Evolutionary conservation across 257 asterid genomes (phyloP).

Genomic region (Nicotiana tabacum): DNA sequence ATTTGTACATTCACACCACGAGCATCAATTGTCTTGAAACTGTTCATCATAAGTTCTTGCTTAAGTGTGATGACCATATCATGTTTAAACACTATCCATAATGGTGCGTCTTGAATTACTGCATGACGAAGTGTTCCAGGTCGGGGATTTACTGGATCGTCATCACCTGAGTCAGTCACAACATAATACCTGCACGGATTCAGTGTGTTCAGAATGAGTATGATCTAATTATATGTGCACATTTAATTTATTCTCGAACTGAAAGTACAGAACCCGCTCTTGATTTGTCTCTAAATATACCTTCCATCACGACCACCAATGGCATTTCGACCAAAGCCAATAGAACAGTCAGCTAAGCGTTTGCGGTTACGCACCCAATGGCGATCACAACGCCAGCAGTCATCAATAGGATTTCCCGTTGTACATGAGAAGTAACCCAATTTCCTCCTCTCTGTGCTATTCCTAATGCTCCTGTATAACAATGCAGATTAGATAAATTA

Average conservation of each 20-base stretch:
- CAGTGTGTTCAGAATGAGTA: too few species aligned
- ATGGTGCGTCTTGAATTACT: constrained; percentile 71
- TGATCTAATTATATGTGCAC: not conserved
- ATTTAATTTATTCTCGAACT: not conserved
- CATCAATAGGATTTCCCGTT: constrained; percentile 81
- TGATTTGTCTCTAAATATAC: not conserved
- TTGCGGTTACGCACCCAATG: constrained; percentile 66
- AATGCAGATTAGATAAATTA: not conserved
- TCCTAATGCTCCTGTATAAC: constrained; percentile 48
- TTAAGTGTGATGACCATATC: constrained; percentile 74
- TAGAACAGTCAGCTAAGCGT: constrained; percentile 72
- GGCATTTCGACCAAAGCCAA: constrained; percentile 86
- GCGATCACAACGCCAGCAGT: constrained; percentile 86
- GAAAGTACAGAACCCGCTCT: not conserved
- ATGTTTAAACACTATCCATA: constrained; percentile 77
- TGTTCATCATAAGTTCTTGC: constrained; percentile 81
- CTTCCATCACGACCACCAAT: constrained; percentile 80
- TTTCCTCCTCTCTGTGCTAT: constrained; percentile 72
- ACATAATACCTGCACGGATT: constrained; percentile 30
- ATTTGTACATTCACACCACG: constrained; percentile 83
- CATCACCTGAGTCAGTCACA: constrained; percentile 58
- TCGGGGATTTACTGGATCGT: constrained; percentile 63
- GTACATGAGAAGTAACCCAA: constrained; percentile 72
- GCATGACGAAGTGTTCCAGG: constrained; percentile 94
- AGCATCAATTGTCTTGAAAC: constrained; percentile 87